phyloP scores from a whole-genome alignment of 805 yeast species.

The Candida nemodendra region DNA sequence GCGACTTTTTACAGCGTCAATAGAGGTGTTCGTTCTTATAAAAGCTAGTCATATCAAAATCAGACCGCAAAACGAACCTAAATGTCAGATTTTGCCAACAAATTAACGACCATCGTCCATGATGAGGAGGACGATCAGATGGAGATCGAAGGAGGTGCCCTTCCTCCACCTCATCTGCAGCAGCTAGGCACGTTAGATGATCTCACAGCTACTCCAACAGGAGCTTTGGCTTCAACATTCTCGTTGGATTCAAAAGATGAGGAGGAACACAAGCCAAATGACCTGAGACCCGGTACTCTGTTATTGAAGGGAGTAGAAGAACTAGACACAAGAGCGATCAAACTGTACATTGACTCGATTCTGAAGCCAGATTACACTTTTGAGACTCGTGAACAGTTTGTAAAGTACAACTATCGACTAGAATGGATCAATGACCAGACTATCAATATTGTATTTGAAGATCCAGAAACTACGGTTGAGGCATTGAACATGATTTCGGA shows the following conservation, averaged over 20 bases:
- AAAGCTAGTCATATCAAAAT: not conserved
- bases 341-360: constrained; percentile 50
- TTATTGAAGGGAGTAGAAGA: constrained; percentile 62
- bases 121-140: constrained; percentile 23
- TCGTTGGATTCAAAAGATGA: constrained; percentile 6
- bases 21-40: no score
- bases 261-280: constrained; percentile 19
- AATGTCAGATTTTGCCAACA: constrained; percentile 20
- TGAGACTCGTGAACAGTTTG: constrained; percentile 28
- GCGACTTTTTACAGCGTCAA: no score
- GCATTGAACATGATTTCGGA: constrained; percentile 19
- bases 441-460: constrained; percentile 53
- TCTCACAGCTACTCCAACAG: constrained; percentile 1
- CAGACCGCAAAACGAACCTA: no score
- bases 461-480: constrained; percentile 24
- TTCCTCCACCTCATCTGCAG: constrained; percentile 29
- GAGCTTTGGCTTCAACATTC: not conserved
- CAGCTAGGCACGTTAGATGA: constrained; percentile 3
- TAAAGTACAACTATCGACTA: constrained; percentile 37
- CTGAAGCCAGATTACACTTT: constrained; percentile 34
- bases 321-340: constrained; percentile 58
- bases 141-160: constrained; percentile 18
- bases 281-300: constrained; percentile 47
- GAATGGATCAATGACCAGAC: constrained; percentile 70
- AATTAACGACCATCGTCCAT: constrained; percentile 18